Base-by-base conservation (phyloP, 1,139 yeast genomes). In the Kodamaea derodonti region DNA sequence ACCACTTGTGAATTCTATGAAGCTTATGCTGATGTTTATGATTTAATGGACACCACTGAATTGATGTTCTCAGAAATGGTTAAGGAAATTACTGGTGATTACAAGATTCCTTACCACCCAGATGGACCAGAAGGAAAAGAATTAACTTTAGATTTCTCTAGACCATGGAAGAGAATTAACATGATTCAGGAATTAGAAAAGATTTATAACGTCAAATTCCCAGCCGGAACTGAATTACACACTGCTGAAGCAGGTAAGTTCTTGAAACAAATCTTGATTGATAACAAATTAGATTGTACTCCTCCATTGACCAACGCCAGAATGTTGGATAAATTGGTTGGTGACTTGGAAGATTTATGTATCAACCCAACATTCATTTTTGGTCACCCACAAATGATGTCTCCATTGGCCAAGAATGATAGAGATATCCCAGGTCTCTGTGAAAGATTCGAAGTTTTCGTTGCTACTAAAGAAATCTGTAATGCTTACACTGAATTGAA, bases 381-480 rank as follows among this genome's bases (percentile, higher is more conserved):
- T 56, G 98, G 98, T 48, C 98, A 92, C 65, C 98, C 98, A 43
- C 97, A 92, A 72, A 87, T 92, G 95, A 92, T 92, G 98, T 92
- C 97, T 42, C 98, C 98, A 47, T 77, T 92, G 65, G 98, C 98
- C 59, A 92, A 92, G 74, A 86, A 85, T 70, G 88, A 92, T 62
- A 84, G 98, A 67, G 75, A 81, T 37, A 75, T 77, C 48, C 95
- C 95, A 39, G 98, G 98, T 54, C 72, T 92, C 56, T 88, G 97
- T 77, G 98, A 92, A 71, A 82, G 98, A 66, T 92, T 92, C 65
- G 98, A 92, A 72, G 97, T 92, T 42, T 92, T 92, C 56, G 97
- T 92, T 47, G 98, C 96, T 41, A 92, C 97, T 49, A 92, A 92
- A 77, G 98, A 92, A 72, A 88, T 92, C 51, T 84, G 94, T 76